Percentiles rank a stretch among this genome's conserved stretches.
Conservation (phyloP, 441 rosid genomes). For the Pelargonium cotyledonis region DNA sequence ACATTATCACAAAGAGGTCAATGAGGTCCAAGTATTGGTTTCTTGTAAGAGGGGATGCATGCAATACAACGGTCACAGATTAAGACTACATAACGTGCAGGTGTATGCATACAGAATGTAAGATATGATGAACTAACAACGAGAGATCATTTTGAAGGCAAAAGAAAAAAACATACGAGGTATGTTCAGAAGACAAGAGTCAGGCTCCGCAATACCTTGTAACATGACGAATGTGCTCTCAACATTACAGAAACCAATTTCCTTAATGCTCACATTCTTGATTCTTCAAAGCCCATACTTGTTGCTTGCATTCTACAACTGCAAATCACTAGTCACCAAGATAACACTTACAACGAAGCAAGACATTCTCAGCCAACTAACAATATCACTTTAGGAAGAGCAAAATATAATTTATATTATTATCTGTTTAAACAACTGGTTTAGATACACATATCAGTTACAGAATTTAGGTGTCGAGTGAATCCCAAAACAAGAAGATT, state of each 20-base stretch:
- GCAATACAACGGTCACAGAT: no score
- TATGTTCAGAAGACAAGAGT: neutral
- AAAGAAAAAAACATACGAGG: neutral
- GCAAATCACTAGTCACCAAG: neutral
- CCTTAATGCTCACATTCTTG: neutral
- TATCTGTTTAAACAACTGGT: conserved; percentile 15
- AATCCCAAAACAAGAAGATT: conserved; percentile 12
- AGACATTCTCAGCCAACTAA: neutral
- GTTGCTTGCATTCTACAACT: neutral
- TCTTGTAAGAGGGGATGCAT: no score
- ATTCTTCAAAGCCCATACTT: neutral
- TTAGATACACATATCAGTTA: conserved; percentile 20
- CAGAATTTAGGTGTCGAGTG: conserved; percentile 11
- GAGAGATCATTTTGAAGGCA: no score
- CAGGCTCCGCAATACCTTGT: neutral
- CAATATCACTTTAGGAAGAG: neutral
- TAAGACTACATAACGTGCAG: no score
- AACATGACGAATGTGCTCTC: neutral
- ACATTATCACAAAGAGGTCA: no score
- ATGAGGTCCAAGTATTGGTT: no score
- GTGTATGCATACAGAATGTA: no score
- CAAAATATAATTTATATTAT: neutral
- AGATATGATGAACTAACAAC: no score
- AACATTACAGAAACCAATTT: neutral
- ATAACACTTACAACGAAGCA: no score